A percentile compares a stretch with the other conserved stretches of the same genome.
Conservation (phyloP, 441 rosid genomes). For the Pelargonium cotyledonis region DNA sequence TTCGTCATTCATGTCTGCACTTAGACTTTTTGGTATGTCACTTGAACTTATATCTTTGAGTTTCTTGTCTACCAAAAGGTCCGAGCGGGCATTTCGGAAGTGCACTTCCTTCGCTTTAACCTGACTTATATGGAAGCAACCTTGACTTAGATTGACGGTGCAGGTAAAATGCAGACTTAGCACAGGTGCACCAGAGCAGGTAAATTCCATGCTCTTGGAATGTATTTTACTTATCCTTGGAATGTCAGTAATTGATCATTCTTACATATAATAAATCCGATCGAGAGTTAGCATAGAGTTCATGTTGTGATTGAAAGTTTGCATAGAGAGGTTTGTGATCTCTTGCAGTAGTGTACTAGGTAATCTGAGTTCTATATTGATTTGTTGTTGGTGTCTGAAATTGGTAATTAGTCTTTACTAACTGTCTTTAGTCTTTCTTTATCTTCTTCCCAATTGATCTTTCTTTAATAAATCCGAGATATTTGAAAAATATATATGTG, state of each 20-base stretch:
- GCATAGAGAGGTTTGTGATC: constrained; percentile 64
- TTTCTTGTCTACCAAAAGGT: neutral
- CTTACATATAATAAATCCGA: constrained; percentile 18
- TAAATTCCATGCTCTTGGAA: neutral
- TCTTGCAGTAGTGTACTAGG: constrained; percentile 48
- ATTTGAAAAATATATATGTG: neutral
- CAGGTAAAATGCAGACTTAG: constrained; percentile 53
- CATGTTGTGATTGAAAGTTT: constrained; percentile 64
- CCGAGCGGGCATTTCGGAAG: constrained; percentile 23
- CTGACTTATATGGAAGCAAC: constrained; percentile 55
- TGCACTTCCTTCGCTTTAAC: constrained; percentile 63
- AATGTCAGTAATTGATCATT: too few species aligned
- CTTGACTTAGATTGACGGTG: constrained; percentile 36
- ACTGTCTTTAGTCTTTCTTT: too few species aligned
- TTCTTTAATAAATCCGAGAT: too few species aligned
- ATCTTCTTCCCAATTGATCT: constrained; percentile 2
- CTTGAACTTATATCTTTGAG: too few species aligned
- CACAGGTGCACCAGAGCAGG: constrained; percentile 67
- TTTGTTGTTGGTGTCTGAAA: too few species aligned
- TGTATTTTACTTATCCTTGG: too few species aligned
- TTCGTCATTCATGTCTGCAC: neutral
- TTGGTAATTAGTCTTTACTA: too few species aligned
- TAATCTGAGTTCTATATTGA: neutral
- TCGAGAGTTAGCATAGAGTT: constrained; percentile 36
- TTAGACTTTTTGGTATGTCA: too few species aligned